Evolutionary conservation across 2,329 filamentous ascomycete species (phyloP).

Genomic region (Colletotrichum sp.): DNA sequence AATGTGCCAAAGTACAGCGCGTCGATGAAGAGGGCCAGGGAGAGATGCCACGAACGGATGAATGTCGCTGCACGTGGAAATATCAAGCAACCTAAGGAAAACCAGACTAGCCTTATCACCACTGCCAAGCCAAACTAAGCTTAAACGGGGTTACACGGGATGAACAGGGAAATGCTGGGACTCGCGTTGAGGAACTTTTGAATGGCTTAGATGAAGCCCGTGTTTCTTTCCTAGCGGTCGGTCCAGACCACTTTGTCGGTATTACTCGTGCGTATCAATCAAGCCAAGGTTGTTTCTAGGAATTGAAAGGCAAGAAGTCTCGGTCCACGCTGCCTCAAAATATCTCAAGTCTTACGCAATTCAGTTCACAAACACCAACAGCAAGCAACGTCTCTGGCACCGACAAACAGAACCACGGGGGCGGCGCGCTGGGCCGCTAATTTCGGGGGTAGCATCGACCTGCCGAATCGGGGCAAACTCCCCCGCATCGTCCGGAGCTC

Average conservation of each 20-base stretch:
- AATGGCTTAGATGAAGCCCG: neutral
- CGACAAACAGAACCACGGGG: neutral
- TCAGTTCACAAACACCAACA: neutral
- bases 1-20: neutral
- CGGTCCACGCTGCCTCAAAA: no score
- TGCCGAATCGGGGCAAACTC: neutral
- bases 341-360: accelerated
- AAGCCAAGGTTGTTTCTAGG: neutral
- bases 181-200: neutral
- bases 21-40: neutral
- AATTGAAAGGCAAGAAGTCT: neutral
- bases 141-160: neutral
- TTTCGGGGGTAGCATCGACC: neutral
- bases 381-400: neutral
- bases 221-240: neutral
- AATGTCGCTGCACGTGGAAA: neutral
- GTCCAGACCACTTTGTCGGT: accelerated
- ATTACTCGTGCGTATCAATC: neutral
- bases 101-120: neutral
- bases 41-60: neutral
- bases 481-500: neutral
- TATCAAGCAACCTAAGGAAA: neutral
- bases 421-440: neutral
- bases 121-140: neutral
- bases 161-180: neutral